Conservation (phyloP, 75 land plant genomes). For the Pinus tabuliformis region DNA sequence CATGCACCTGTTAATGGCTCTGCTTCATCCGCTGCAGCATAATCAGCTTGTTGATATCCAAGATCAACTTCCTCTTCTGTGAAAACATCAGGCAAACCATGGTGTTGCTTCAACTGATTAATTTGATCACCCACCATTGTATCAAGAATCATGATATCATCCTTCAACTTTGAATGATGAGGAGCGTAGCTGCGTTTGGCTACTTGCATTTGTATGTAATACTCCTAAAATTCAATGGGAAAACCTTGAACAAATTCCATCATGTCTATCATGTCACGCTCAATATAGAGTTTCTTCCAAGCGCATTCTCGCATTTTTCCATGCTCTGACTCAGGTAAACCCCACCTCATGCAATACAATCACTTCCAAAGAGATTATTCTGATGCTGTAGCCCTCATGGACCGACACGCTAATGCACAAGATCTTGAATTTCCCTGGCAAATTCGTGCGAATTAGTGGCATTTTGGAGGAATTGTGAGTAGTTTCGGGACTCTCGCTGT, state of each 20-base stretch:
- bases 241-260: slow-evolving; percentile 29
- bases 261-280: slow-evolving; percentile 37
- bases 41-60: too few species aligned
- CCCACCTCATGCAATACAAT: too few species aligned
- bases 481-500: too few species aligned
- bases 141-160: slow-evolving; percentile 29
- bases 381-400: slow-evolving; percentile 25
- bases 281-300: slow-evolving; percentile 45
- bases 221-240: slow-evolving; percentile 42
- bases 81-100: slow-evolving; percentile 30
- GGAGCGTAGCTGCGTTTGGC: slow-evolving; percentile 40
- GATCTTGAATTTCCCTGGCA: slow-evolving; percentile 76
- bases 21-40: too few species aligned
- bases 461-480: too few species aligned
- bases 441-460: too few species aligned
- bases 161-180: slow-evolving; percentile 26
- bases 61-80: too few species aligned
- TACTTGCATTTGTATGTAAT: too few species aligned
- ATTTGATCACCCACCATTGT: slow-evolving; percentile 26
- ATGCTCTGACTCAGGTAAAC: too few species aligned
- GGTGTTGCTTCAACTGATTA: slow-evolving; percentile 28
- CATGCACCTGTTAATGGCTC: too few species aligned
- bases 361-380: slow-evolving; percentile 34
- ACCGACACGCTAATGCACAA: slow-evolving; percentile 34
- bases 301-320: slow-evolving; percentile 9